Evolutionary conservation across 805 yeast genomes (phyloP).

Genomic region (Kazachstania viticola): DNA sequence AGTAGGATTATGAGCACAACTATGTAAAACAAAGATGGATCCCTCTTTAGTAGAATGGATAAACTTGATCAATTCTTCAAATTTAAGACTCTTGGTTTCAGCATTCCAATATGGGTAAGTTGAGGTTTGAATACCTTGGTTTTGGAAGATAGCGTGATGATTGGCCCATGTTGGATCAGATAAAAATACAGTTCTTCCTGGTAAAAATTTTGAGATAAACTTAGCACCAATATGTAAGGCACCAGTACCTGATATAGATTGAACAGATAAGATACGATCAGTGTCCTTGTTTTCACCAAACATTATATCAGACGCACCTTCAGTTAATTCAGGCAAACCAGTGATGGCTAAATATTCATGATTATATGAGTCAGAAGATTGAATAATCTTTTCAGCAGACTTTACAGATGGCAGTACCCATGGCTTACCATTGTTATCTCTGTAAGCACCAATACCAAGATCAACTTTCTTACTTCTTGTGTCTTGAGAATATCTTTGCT

Average conservation of each 20-base stretch:
- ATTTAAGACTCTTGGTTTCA: constrained; percentile 55
- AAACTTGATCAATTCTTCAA: constrained; percentile 53
- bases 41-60: constrained; percentile 62
- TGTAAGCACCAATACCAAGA: constrained; percentile 87
- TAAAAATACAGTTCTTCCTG: constrained; percentile 40
- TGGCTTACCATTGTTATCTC: constrained; percentile 81
- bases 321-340: constrained; percentile 58
- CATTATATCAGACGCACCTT: constrained; percentile 62
- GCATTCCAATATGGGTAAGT: constrained; percentile 82
- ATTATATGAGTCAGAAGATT: constrained; percentile 48
- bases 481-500: constrained; percentile 53
- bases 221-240: constrained; percentile 83
- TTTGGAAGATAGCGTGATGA: constrained; percentile 72
- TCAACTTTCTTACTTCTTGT: constrained; percentile 61
- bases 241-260: constrained; percentile 93
- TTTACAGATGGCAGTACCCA: constrained; percentile 73
- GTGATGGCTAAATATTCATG: constrained; percentile 84
- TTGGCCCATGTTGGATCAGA: constrained; percentile 98
- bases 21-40: constrained; percentile 74
- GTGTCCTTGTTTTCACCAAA: constrained; percentile 45
- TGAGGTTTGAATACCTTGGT: constrained; percentile 54
- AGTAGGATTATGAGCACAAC: constrained; percentile 97
- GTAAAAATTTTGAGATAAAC: constrained; percentile 27
- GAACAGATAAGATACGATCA: constrained; percentile 70
- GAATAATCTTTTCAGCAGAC: constrained; percentile 55